Conservation (phyloP, 805 yeast genomes). For the Metschnikowia peoriensis region DNA sequence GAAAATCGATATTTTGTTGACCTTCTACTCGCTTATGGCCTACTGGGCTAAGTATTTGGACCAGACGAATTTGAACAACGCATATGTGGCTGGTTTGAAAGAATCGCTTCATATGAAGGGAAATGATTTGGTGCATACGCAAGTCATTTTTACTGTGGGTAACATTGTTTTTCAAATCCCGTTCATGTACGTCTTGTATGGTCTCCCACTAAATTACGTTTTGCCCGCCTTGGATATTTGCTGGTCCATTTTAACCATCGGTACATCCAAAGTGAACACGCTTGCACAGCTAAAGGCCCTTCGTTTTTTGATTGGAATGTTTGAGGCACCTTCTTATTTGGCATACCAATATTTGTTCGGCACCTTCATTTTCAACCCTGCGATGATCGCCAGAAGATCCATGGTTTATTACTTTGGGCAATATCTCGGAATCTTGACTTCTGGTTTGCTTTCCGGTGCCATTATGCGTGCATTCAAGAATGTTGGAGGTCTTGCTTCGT, state of each 20-base stretch:
- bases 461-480: constrained; percentile 14
- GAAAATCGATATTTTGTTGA: constrained; percentile 29
- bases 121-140: constrained; percentile 28
- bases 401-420: constrained; percentile 29
- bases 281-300: constrained; percentile 24
- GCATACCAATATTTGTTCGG: constrained; percentile 27
- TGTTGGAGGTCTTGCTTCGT: constrained; percentile 15
- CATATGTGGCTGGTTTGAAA: constrained; percentile 26
- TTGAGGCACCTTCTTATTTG: constrained; percentile 28
- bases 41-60: constrained; percentile 32
- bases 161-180: constrained; percentile 26
- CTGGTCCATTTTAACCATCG: constrained; percentile 25
- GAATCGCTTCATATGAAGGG: constrained; percentile 26
- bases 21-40: constrained; percentile 28
- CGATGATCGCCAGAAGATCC: constrained; percentile 26
- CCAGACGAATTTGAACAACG: constrained; percentile 25
- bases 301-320: constrained; percentile 25
- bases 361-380: constrained; percentile 23
- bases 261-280: constrained; percentile 18
- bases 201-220: constrained; percentile 23
- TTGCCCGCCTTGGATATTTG: constrained; percentile 20
- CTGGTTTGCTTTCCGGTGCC: constrained; percentile 27
- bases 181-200: constrained; percentile 23
- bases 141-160: constrained; percentile 25
- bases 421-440: constrained; percentile 28